A percentile compares a stretch with the other conserved stretches of the same genome.
These are phyloP conservation scores for Mytilinidion resinicola DNA, from an alignment of 495 filamentous ascomycete genomes.

Conservation along the genomic window DNA sequence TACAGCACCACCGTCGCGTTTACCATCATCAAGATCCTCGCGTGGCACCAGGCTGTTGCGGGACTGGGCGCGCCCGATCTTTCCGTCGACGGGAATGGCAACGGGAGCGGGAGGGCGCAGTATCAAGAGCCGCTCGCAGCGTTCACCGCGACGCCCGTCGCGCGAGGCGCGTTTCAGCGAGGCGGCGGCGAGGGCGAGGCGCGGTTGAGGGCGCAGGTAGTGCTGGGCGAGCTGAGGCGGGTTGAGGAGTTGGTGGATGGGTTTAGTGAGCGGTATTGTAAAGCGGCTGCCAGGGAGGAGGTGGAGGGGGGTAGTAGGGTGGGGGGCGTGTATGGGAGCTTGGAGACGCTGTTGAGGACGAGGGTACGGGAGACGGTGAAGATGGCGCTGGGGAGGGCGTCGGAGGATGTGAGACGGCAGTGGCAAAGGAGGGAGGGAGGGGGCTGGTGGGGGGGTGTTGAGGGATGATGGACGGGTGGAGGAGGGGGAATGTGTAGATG, in stretches of 20 bases:
- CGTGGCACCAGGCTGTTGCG: conserved; percentile 24
- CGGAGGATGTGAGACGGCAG: conserved; percentile 25
- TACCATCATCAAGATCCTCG: conserved; percentile 25
- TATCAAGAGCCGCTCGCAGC: conserved; percentile 19
- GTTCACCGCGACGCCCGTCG: conserved; percentile 15
- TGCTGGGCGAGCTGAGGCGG: conserved; percentile 21
- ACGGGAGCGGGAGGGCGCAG: too few species aligned
- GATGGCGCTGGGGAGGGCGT: conserved; percentile 19
- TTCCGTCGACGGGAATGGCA: too few species aligned
- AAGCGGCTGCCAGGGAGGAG: conserved; percentile 7
- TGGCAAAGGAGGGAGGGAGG: neutral
- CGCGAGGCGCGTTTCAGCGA: conserved; percentile 9
- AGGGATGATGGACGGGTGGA: too few species aligned
- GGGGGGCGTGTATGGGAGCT: conserved; percentile 15
- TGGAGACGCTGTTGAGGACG: conserved; percentile 22
- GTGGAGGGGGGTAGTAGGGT: conserved; percentile 7
- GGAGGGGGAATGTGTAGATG: too few species aligned
- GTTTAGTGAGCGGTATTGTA: conserved; percentile 25
- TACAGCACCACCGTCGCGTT: conserved; percentile 27
- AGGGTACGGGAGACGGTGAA: conserved; percentile 25
- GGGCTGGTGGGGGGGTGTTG: too few species aligned
- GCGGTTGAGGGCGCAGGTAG: conserved; percentile 14
- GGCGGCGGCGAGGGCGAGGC: conserved; percentile 21
- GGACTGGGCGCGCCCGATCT: conserved; percentile 8
- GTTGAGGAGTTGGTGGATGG: conserved; percentile 27